These are phyloP conservation scores for Leptodontidium sp. DNA, from an alignment of 2,329 filamentous ascomycete species.

Conservation along the genomic window DNA sequence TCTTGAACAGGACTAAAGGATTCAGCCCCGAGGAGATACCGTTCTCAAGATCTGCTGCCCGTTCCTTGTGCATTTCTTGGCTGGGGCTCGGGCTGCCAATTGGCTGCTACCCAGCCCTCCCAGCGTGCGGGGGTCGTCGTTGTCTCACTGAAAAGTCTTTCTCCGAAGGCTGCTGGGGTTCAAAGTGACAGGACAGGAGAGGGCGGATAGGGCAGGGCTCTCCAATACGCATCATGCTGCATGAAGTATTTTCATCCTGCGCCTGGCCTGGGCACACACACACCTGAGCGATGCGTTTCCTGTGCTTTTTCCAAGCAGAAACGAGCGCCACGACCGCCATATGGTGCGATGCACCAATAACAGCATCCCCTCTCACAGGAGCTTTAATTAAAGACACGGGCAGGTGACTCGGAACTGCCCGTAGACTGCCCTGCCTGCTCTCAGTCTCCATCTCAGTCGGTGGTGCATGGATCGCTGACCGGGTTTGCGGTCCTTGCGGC, in stretches of 20 bases:
- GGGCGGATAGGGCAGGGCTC: not conserved
- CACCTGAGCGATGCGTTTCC: not conserved
- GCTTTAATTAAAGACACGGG: constrained; percentile 24
- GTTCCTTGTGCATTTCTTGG: not conserved
- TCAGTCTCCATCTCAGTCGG: constrained; percentile 12
- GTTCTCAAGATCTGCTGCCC: constrained; percentile 17
- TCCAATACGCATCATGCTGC: constrained; percentile 27
- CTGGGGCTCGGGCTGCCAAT: not conserved
- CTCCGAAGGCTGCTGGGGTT: not conserved
- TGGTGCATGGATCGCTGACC: constrained; percentile 29
- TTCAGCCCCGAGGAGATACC: constrained; percentile 25
- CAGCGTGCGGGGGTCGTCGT: constrained; percentile 18
- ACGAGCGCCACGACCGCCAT: constrained; percentile 25
- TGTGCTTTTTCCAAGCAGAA: not conserved
- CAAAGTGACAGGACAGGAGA: not conserved
- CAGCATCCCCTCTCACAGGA: not conserved
- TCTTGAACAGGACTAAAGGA: constrained; percentile 24
- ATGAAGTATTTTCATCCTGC: constrained; percentile 31
- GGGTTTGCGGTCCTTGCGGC: not conserved
- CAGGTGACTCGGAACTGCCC: constrained; percentile 36
- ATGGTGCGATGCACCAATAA: not conserved
- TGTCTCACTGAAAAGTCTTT: constrained; percentile 4
- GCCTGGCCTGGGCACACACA: not conserved
- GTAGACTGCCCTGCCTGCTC: constrained; percentile 16
- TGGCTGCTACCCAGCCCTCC: not conserved